phyloP scores from a whole-genome alignment of 495 filamentous ascomycete species.

The Hamigera avellanea region DNA sequence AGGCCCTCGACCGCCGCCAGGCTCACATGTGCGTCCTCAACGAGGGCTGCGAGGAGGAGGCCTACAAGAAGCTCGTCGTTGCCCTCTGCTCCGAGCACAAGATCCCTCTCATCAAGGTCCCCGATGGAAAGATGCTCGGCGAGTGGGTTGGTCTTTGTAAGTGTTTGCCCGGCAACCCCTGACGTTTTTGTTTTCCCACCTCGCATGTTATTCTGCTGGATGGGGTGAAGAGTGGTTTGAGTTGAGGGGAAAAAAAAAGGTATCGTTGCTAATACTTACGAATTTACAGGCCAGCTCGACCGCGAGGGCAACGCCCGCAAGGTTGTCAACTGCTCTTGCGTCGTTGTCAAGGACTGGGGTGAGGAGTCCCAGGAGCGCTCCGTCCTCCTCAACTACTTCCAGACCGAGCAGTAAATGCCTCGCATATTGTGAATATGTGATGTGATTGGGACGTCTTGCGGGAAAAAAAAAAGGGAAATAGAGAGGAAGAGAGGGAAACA shows the following conservation, averaged over 20 bases:
- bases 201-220: background rate
- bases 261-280: conserved; percentile 10
- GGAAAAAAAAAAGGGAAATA: too few relatives aligned
- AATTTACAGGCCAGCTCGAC: conserved; percentile 76
- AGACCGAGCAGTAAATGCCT: conserved; percentile 61
- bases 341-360: conserved; percentile 98
- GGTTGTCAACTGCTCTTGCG: conserved; percentile 99
- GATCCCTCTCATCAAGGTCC: conserved; percentile 99
- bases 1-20: conserved; percentile 94
- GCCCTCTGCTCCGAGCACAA: conserved; percentile 97
- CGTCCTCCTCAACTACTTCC: conserved; percentile 99
- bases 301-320: conserved; percentile 98
- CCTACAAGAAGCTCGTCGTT: conserved; percentile 99
- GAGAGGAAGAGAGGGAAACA: too few relatives aligned
- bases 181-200: conserved; percentile 5
- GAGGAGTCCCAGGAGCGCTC: conserved; percentile 97
- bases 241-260: background rate
- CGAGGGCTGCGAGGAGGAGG: conserved; percentile 98
- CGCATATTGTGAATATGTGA: too few relatives aligned
- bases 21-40: conserved; percentile 99
- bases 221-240: background rate
- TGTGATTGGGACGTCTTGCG: too few relatives aligned
- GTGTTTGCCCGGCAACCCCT: conserved; percentile 28
- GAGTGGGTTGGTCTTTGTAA: conserved; percentile 99
- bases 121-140: conserved; percentile 97